Base-by-base conservation (phyloP, 352 stramenopile genomes). In the Pythium sp. region DNA sequence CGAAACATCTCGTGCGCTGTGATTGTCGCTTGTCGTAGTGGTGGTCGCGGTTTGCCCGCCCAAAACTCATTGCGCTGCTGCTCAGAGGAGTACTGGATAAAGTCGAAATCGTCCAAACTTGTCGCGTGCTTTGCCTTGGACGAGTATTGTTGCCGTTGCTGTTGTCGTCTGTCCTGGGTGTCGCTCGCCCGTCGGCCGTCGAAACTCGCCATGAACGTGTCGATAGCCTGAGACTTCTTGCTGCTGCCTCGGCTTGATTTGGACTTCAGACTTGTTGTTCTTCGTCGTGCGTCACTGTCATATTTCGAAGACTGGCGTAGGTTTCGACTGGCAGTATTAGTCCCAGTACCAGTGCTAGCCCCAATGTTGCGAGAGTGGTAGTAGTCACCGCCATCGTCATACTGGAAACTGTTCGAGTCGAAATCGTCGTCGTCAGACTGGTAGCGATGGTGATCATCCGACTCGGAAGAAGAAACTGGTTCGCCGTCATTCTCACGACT, bases 21-120 rank as follows among this genome's bases (percentile, higher is more conserved):
- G 22, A 7, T 11, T 62, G 32, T 6, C 20, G 30, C 43, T 24
- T 61, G 28, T 56, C 41, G 14, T 58, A 5, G 54, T 24, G 8
- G 54, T 38, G 2, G 56, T 32, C 9, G 20, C 7, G 47, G 15
- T 26, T 41, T 5, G 6, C 26, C 49, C 0, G 36, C 22, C 14
- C 59, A n/a, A 20, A 67, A 67, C 11, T 5, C 8, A 6, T 71
- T 32, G 2, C 53, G 53, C 59, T 63, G 59, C 8, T 71, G 56
- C 6, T 57, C 43, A 0, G 38, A 67, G 5, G 34, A 51, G 66
- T 64, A 71, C 59, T 67, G 66, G 15, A 71, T 41, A 41, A 73
- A 63, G 24, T 76, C 73, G 64, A 75, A 83, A 30, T 83, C 75
- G 36, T 80, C 73, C 28, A 85, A n/a, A n/a, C 62, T 83, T 20